Percentiles rank a stretch among this genome's conserved stretches.
phyloP scores from a whole-genome alignment of 2,329 filamentous ascomycete species.

The Aspergillus aculeatinus region DNA sequence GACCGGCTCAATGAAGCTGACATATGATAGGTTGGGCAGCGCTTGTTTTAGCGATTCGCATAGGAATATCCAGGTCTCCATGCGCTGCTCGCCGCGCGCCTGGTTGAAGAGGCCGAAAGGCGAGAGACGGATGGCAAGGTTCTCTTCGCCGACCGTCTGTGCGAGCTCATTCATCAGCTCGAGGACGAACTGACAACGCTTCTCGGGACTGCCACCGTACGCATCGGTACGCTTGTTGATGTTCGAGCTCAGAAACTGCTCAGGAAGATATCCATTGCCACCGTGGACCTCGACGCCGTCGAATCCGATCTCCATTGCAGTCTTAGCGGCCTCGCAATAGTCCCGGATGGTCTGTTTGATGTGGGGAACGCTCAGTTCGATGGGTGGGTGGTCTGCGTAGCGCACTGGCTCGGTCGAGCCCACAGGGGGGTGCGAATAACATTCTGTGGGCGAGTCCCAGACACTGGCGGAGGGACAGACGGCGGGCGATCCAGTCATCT shows the following conservation, averaged over 20 bases:
- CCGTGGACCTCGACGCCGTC: constrained; percentile 54
- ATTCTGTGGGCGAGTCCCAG: constrained; percentile 48
- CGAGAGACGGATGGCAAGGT: constrained; percentile 47
- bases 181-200: constrained; percentile 56
- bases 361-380: constrained; percentile 47
- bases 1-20: constrained; percentile 56
- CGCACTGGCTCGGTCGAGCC: constrained; percentile 36
- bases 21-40: constrained; percentile 50
- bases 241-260: constrained; percentile 54
- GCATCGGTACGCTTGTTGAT: constrained; percentile 52
- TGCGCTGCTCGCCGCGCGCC: constrained; percentile 49
- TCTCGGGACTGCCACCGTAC: constrained; percentile 53
- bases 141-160: constrained; percentile 47
- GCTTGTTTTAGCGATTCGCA: constrained; percentile 50
- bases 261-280: constrained; percentile 53
- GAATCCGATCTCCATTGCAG: constrained; percentile 57
- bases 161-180: constrained; percentile 53
- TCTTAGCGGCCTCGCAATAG: constrained; percentile 47
- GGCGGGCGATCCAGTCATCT: constrained; percentile 41
- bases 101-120: constrained; percentile 56
- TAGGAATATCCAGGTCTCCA: constrained; percentile 55
- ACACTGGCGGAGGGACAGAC: constrained; percentile 46
- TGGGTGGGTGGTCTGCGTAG: constrained; percentile 46
- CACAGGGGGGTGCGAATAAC: constrained; percentile 42
- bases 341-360: constrained; percentile 46